Evolutionary conservation across 371 early-diverging fungal genomes (phyloP), one percentile per base, ranked within the genome.

Genomic region (Haplosporangium sp.): DNA sequence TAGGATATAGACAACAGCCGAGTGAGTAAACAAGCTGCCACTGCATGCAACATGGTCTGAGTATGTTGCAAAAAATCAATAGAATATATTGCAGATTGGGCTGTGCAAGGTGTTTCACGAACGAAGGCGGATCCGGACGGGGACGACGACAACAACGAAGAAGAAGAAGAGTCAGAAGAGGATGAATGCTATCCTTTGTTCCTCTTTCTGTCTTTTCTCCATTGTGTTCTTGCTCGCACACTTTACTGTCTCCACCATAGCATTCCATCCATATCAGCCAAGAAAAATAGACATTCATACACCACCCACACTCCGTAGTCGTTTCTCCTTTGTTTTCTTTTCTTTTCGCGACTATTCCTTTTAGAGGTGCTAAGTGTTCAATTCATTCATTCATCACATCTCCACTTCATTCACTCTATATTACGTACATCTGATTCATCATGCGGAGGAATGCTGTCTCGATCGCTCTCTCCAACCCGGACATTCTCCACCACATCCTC

Each of bases 401-500:
- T 13, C n/a, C 50, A 6, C 40, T 37, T 53, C 62, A 37, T 55
- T 20, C 20, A 21, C 42, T 2, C 23, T n/a, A 12, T 23, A 5
- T 12, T 40, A 9, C 42, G 36, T 13, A 20, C 55, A 47, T 37
- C 37, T 21, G 41, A 42, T 13, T 11, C 29, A 59, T n/a, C 37
- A 18, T 5, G 16, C 64, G 58, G 36, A 69, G 65, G 69, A 61
- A 53, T 57, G 57, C 76, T 46, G 53, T 51, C 42, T 38, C 50
- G 43, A 64, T 54, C n/a, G 79, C 79, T 7, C 69, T 79, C 10
- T 64, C 73, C 11, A 64, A 64, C 50, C 69, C 52, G 41, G 79
- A 79, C 66, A 79, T 79, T 59, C 65, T 79, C 21, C 73, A 79
- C 51, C 61, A 72, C 48, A 79, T 79, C 45, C 55, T 79, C 55